Evolutionary conservation across 1,284 basidiomycete genomes (phyloP).

Genomic region (Apiotrichum sp.): DNA sequence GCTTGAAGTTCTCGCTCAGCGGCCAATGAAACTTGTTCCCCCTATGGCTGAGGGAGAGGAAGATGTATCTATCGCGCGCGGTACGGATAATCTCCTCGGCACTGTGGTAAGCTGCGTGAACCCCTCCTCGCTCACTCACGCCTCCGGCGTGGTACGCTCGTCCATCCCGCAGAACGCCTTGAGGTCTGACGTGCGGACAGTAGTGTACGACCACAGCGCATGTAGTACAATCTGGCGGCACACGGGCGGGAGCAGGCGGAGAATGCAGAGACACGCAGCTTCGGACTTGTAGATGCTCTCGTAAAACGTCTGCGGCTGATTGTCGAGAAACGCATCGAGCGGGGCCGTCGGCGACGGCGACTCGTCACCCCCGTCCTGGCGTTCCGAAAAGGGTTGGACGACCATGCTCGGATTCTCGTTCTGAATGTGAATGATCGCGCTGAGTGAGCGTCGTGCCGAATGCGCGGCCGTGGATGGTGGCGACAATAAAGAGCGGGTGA

Average conservation of each 20-base stretch:
- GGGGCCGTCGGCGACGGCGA: conserved; percentile 34
- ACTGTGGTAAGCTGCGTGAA: conserved; percentile 47
- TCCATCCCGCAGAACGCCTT: conserved; percentile 72
- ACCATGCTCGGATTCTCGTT: conserved; percentile 28
- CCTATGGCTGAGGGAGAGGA: conserved; percentile 48
- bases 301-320: conserved; percentile 75
- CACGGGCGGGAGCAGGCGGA: conserved; percentile 76
- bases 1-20: conserved; percentile 70
- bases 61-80: conserved; percentile 66
- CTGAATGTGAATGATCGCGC: neutral
- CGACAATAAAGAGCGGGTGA: too few species aligned
- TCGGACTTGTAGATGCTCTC: conserved; percentile 81
- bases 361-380: conserved; percentile 7
- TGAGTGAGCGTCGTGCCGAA: too few species aligned
- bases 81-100: conserved; percentile 61
- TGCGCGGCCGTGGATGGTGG: too few species aligned
- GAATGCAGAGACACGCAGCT: conserved; percentile 88
- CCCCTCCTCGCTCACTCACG: conserved; percentile 16
- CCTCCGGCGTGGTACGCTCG: conserved; percentile 15
- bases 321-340: conserved; percentile 66
- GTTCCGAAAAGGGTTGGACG: conserved; percentile 34
- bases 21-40: conserved; percentile 54
- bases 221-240: conserved; percentile 89
- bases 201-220: conserved; percentile 80
- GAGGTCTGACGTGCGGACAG: conserved; percentile 65